phyloP scores from a whole-genome alignment of 1,284 basidiomycete species.

The Peniophora sp. region DNA sequence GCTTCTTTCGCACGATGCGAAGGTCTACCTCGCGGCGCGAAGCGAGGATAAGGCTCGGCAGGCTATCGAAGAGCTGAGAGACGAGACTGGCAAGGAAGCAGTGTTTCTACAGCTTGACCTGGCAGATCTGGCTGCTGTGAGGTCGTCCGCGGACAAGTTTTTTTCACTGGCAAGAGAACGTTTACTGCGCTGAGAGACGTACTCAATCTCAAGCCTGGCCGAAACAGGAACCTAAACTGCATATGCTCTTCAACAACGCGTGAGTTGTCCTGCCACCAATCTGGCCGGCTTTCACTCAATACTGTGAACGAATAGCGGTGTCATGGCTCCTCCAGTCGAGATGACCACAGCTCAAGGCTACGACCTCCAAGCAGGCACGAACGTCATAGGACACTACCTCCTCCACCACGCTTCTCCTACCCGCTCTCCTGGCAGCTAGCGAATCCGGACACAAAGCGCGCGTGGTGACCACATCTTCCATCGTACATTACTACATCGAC shows the following conservation, averaged over 20 bases:
- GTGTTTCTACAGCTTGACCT: constrained; percentile 43
- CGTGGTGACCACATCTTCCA: constrained; percentile 26
- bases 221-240: constrained; percentile 26
- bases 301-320: constrained; percentile 34
- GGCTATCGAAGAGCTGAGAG: constrained; percentile 34
- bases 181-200: not conserved
- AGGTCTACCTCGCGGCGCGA: constrained; percentile 3
- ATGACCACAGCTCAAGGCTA: constrained; percentile 36
- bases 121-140: constrained; percentile 33
- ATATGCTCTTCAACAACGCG: constrained; percentile 30
- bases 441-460: constrained; percentile 26
- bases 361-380: constrained; percentile 45
- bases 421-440: constrained; percentile 26
- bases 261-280: constrained; percentile 14
- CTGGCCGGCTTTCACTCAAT: too few relatives aligned
- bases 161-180: constrained; percentile 26
- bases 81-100: constrained; percentile 26
- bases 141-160: constrained; percentile 30
- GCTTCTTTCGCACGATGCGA: constrained; percentile 2
- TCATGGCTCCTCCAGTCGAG: constrained; percentile 33
- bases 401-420: constrained; percentile 34
- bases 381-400: constrained; percentile 33
- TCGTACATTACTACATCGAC: not conserved
- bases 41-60: constrained; percentile 11
- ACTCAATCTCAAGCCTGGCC: not conserved